phyloP scores from a whole-genome alignment of 2,329 filamentous ascomycete genomes.

The Ramichloridium luteum region DNA sequence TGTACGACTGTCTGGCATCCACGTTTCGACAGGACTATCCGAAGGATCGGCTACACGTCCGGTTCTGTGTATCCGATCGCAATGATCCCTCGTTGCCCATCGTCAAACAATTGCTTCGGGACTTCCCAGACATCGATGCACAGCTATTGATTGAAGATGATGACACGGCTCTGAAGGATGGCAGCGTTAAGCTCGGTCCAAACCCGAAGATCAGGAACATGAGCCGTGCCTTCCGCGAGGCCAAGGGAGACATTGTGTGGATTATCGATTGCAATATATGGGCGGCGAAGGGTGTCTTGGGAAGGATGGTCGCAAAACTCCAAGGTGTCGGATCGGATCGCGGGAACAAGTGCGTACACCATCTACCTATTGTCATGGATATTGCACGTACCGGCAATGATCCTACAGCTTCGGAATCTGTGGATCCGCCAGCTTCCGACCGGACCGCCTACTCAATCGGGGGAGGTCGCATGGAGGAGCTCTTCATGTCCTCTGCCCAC shows the following conservation, averaged over 20 bases:
- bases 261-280: slow-evolving; percentile 95
- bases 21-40: slow-evolving; percentile 78
- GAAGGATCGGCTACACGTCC: slow-evolving; percentile 58
- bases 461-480: slow-evolving; percentile 80
- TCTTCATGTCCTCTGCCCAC: slow-evolving; percentile 87
- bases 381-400: slow-evolving; percentile 24
- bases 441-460: slow-evolving; percentile 29
- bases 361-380: slow-evolving; percentile 83
- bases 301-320: slow-evolving; percentile 79
- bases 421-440: slow-evolving; percentile 1
- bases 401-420: not conserved
- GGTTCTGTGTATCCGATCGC: slow-evolving; percentile 66
- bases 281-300: slow-evolving; percentile 66
- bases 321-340: slow-evolving; percentile 49
- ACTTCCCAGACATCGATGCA: slow-evolving; percentile 62
- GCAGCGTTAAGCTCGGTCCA: slow-evolving; percentile 53
- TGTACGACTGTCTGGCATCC: slow-evolving; percentile 85
- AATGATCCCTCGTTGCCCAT: slow-evolving; percentile 66
- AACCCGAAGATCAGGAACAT: slow-evolving; percentile 99
- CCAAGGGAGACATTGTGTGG: slow-evolving; percentile 81
- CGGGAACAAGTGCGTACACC: slow-evolving; percentile 80
- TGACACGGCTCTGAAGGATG: slow-evolving; percentile 55
- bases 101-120: slow-evolving; percentile 56
- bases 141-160: slow-evolving; percentile 70
- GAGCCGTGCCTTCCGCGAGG: slow-evolving; percentile 82